Conservation (phyloP, 176 grass and related monocot genomes). For the Avena atlantica region DNA sequence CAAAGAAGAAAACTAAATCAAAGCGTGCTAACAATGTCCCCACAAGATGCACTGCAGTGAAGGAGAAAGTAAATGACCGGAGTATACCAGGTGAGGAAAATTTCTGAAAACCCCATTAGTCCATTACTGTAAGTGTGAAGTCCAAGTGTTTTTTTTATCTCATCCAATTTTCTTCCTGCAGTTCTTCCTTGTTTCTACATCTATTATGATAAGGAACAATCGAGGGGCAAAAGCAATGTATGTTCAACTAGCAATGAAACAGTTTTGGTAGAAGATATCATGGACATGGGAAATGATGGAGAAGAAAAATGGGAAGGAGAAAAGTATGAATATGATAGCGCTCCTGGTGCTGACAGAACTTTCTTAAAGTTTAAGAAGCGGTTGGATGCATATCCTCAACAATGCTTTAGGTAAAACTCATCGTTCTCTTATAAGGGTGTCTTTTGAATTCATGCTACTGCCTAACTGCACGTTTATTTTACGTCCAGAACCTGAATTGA, state of each 20-base stretch:
- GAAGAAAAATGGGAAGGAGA: constrained; percentile 92
- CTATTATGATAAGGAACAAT: constrained; percentile 65
- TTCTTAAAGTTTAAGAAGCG: constrained; percentile 97
- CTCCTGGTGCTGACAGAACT: constrained; percentile 77
- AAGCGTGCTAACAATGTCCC: constrained; percentile 46
- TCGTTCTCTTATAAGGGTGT: neutral
- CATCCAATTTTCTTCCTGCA: constrained; percentile 43
- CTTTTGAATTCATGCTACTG: neutral
- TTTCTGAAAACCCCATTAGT: neutral
- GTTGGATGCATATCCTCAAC: constrained; percentile 81
- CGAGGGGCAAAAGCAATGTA: constrained; percentile 4
- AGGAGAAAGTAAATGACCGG: constrained; percentile 43
- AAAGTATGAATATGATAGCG: constrained; percentile 86
- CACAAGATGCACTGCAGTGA: constrained; percentile 42
- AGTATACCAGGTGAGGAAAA: constrained; percentile 56
- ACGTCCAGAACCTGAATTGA: constrained; percentile 3
- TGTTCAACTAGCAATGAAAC: constrained; percentile 46
- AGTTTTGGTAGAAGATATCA: constrained; percentile 54
- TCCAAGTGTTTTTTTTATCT: constrained; percentile 28
- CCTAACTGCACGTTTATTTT: neutral
- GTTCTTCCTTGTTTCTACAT: constrained; percentile 96
- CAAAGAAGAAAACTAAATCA: constrained; percentile 69
- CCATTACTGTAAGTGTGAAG: neutral
- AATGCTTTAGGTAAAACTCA: constrained; percentile 80
- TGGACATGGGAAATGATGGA: constrained; percentile 44